Percentiles rank a stretch among this genome's conserved stretches.
Evolutionary conservation across 2,329 filamentous ascomycete species (phyloP).

Genomic region (Fonsecaea multimorphosa): DNA sequence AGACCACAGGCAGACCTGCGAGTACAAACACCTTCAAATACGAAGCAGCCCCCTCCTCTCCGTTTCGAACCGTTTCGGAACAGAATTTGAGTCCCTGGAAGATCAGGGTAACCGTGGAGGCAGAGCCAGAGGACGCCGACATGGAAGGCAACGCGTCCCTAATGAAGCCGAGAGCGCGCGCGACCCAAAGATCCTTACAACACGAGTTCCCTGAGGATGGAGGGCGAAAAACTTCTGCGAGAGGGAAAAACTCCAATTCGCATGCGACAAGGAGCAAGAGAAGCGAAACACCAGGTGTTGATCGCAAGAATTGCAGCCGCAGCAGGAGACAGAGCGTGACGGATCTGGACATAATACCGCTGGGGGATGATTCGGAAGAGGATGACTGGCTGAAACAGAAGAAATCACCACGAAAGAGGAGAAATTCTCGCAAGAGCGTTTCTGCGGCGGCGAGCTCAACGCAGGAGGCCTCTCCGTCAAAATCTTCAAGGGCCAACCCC

Average conservation of each 20-base stretch:
- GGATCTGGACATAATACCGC: slow-evolving; percentile 36
- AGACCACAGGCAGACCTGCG: slow-evolving; percentile 8
- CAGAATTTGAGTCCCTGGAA: slow-evolving; percentile 55
- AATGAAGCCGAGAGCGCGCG: slow-evolving; percentile 40
- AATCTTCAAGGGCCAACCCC: slow-evolving; percentile 4
- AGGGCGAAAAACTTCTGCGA: not conserved
- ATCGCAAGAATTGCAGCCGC: slow-evolving; percentile 20
- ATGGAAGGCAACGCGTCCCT: slow-evolving; percentile 40
- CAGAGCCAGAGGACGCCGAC: slow-evolving; percentile 51
- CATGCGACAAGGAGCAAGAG: slow-evolving; percentile 27
- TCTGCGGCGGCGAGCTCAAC: not conserved
- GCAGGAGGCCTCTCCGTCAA: slow-evolving; percentile 9
- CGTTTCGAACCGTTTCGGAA: slow-evolving; percentile 32
- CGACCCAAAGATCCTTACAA: slow-evolving; percentile 52
- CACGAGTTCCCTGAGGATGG: slow-evolving; percentile 29
- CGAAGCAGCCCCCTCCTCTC: slow-evolving; percentile 20
- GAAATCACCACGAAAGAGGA: slow-evolving; percentile 35
- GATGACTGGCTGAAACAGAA: slow-evolving; percentile 38
- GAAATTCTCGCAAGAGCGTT: slow-evolving; percentile 18
- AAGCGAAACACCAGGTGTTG: slow-evolving; percentile 31
- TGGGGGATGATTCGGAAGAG: slow-evolving; percentile 38
- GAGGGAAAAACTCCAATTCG: slow-evolving; percentile 20
- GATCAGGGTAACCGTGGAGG: slow-evolving; percentile 56
- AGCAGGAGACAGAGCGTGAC: slow-evolving; percentile 38
- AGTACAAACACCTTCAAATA: slow-evolving; percentile 16